Percentiles rank a stretch among this genome's conserved stretches.
Evolutionary conservation across 371 early-diverging fungal genomes (phyloP).

Genomic region (Mortierella sp.): DNA sequence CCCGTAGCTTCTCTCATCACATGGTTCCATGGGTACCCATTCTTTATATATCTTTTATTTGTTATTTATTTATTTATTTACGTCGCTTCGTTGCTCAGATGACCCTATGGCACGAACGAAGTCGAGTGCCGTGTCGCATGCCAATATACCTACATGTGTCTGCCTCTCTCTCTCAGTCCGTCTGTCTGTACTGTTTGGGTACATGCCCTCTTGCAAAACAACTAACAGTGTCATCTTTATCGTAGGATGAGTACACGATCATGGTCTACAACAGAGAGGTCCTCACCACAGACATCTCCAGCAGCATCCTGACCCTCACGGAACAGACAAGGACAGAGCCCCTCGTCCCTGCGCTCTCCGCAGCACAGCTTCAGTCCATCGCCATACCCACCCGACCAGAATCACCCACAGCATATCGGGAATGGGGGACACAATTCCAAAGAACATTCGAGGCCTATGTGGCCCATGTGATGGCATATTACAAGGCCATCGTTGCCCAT

Average conservation of each 20-base stretch:
- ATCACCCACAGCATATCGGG: slow-evolving; percentile 24
- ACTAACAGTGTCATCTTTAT: too few relatives aligned
- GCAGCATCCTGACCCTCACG: slow-evolving; percentile 47
- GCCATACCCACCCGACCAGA: slow-evolving; percentile 22
- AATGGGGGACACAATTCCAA: slow-evolving; percentile 41
- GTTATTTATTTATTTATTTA: too few relatives aligned
- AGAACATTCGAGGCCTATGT: slow-evolving; percentile 37
- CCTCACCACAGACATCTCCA: slow-evolving; percentile 51
- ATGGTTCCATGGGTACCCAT: too few relatives aligned
- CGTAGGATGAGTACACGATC: slow-evolving; percentile 54
- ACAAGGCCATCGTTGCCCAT: slow-evolving; percentile 57
- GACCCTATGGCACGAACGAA: too few relatives aligned
- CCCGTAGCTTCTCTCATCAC: too few relatives aligned
- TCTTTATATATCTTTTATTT: too few relatives aligned
- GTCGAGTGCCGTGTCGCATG: too few relatives aligned
- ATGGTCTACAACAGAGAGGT: slow-evolving; percentile 57
- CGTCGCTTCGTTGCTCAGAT: too few relatives aligned
- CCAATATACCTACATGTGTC: too few relatives aligned
- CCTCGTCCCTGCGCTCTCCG: slow-evolving; percentile 10
- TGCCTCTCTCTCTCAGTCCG: too few relatives aligned
- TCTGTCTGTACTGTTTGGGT: too few relatives aligned
- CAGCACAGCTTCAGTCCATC: slow-evolving; percentile 25
- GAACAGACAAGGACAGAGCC: slow-evolving; percentile 47
- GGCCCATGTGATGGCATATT: slow-evolving; percentile 33
- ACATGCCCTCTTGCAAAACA: too few relatives aligned